A percentile compares a stretch with the other conserved stretches of the same genome.
Conservation (phyloP, 495 filamentous ascomycete genomes). For the Tuber calosporum region DNA sequence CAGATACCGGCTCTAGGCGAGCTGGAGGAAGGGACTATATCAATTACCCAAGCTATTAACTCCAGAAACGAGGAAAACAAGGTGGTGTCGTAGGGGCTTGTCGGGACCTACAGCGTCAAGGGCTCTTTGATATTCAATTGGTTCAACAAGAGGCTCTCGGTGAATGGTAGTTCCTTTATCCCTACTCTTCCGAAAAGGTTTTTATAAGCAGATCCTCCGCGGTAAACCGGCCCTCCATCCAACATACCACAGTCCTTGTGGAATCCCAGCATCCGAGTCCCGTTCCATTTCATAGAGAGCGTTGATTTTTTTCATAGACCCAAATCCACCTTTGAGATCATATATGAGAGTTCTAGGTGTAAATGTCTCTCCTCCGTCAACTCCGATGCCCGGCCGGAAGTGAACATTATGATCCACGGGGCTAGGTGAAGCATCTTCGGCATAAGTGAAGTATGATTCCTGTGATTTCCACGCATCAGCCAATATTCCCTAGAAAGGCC, state of each 20-base stretch:
- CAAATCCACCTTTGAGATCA: constrained; percentile 85
- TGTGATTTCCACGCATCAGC: constrained; percentile 36
- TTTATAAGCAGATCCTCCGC: not conserved
- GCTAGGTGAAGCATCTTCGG: constrained; percentile 56
- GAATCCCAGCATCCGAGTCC: constrained; percentile 43
- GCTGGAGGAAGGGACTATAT: constrained; percentile 62
- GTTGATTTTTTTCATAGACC: constrained; percentile 77
- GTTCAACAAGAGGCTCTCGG: constrained; percentile 56
- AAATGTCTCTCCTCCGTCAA: constrained; percentile 79
- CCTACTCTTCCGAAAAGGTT: constrained; percentile 46
- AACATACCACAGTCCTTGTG: constrained; percentile 34
- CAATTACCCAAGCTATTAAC: constrained; percentile 72
- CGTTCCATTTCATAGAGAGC: constrained; percentile 71
- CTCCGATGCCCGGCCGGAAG: constrained; percentile 79
- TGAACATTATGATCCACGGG: constrained; percentile 84
- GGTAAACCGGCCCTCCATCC: not conserved
- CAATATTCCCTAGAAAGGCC: not conserved
- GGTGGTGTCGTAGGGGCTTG: constrained; percentile 49
- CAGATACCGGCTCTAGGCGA: constrained; percentile 57
- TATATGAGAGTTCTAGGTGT: constrained; percentile 88
- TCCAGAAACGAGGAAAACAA: constrained; percentile 75
- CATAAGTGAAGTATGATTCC: constrained; percentile 98
- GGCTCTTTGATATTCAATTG: constrained; percentile 65
- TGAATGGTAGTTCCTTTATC: constrained; percentile 63
- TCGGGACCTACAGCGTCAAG: constrained; percentile 63